Percentiles rank a stretch among this genome's conserved stretches.
phyloP scores from a whole-genome alignment of 1,139 yeast species.

The Blastobotrys apis region DNA sequence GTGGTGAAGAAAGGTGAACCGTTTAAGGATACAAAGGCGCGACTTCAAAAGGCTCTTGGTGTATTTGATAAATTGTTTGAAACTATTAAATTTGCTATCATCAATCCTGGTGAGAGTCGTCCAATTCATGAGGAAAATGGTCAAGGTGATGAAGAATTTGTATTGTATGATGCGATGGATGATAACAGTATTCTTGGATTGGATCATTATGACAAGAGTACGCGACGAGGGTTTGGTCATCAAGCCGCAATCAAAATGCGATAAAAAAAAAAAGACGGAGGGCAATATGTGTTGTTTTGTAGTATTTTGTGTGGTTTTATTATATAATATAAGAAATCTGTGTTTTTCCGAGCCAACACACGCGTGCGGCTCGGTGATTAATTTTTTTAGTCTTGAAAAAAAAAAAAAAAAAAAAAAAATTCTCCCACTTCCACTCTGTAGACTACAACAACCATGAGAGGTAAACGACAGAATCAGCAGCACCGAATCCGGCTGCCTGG shows the following conservation, averaged over 20 bases:
- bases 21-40: conserved; percentile 57
- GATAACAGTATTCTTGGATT: conserved; percentile 56
- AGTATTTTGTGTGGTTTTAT: neutral
- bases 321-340: too few species aligned
- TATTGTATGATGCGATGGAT: conserved; percentile 52
- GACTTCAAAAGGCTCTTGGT: conserved; percentile 67
- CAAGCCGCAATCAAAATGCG: conserved; percentile 55
- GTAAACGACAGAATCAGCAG: conserved; percentile 13
- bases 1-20: conserved; percentile 52
- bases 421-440: neutral
- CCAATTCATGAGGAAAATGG: neutral
- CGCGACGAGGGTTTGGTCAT: conserved; percentile 37
- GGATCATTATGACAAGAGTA: conserved; percentile 78
- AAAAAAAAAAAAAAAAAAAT: neutral
- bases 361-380: neutral
- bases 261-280: too few species aligned
- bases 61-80: conserved; percentile 75
- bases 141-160: conserved; percentile 24
- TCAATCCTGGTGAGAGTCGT: conserved; percentile 9
- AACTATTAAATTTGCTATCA: conserved; percentile 60
- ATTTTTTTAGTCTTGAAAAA: neutral
- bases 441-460: neutral
- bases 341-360: too few species aligned
- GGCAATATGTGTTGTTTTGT: neutral
- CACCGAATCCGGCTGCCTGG: conserved; percentile 57